Base-by-base conservation (phyloP, 352 stramenopile species). In the Phytophthora colocasiae region DNA sequence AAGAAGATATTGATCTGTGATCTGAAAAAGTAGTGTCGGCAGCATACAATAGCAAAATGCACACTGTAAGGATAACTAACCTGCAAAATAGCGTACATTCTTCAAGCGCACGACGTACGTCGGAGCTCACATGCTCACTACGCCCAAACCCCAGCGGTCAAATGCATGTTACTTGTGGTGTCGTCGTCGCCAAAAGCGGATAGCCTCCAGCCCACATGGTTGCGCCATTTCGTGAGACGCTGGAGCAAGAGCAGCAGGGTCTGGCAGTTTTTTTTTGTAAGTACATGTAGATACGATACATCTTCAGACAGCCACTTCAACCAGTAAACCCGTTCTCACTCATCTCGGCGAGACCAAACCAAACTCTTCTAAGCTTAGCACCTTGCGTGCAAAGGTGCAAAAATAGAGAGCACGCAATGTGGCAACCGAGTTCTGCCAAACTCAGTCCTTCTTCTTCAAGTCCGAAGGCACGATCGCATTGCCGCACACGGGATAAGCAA, bases 361-460 rank as follows among this genome's bases (percentile, higher is more conserved):
- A 50, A 66, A 47, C 59, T 39, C 46, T 65, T 65, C 38, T 31
- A 48, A 64, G 43, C 19, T 27, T 27, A 36, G 31, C 31, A 36
- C 31, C 1, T 34, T 27, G 38, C 22, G 14, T n/a, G 38, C 38
- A 44, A 29, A 66, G 59, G 40, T 22, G 47, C 51, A n/a, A 32
- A 58, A 58, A 69, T 59, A 69, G 54, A 65, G 63, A 65, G 63
- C 63, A 38, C 38, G 48, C 43, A 50, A 71, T 36, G 47, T 44
- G 27, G 40, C 61, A 53, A 58, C 39, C 44, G 6, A 4, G 44
- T 46, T 41, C 17, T 48, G 39, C 39, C 48, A 39, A 64, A 32
- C 45, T 59, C 50, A 66, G 31, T 22, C 12, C 36, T 51, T 31
- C 36, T 65, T 63, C 61, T 71, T 77, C 69, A 73, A 74, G 49